These are phyloP conservation scores for Phialocephala sp. DNA, from an alignment of 2,329 filamentous ascomycete genomes.

Conservation along the genomic window DNA sequence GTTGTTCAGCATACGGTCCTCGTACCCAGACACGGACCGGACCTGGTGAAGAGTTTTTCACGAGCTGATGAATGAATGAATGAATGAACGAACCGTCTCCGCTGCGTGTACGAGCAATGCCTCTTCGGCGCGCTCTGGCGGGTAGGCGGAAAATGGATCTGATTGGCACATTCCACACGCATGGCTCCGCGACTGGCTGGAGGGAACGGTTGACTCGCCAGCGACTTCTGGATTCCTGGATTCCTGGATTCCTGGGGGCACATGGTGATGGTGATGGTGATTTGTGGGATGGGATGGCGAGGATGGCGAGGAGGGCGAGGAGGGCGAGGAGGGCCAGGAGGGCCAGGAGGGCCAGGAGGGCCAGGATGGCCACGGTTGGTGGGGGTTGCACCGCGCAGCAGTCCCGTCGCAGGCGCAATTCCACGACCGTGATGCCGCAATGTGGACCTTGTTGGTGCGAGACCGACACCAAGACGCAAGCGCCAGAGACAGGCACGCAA, in stretches of 20 bases:
- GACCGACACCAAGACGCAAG: not conserved
- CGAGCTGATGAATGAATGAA: not conserved
- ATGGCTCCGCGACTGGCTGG: not conserved
- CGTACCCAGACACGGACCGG: not conserved
- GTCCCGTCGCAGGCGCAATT: too few species aligned
- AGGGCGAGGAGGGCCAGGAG: too few species aligned
- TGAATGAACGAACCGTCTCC: not conserved
- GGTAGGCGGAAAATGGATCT: not conserved
- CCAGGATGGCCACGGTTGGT: not conserved
- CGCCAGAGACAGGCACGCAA: not conserved
- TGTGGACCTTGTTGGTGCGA: constrained; percentile 7
- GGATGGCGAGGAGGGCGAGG: too few species aligned
- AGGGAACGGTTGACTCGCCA: constrained; percentile 3
- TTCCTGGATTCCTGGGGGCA: too few species aligned
- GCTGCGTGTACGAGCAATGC: not conserved
- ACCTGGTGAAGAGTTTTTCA: not conserved
- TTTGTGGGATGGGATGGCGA: too few species aligned
- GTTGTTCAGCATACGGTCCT: constrained; percentile 5
- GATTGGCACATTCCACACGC: not conserved
- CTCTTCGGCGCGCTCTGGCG: not conserved
- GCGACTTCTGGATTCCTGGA: too few species aligned
- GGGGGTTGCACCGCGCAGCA: not conserved
- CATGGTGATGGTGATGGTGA: too few species aligned
- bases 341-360: too few species aligned
- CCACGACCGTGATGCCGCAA: not conserved